Base-by-base conservation (phyloP, 306 rosid species). In the Malus asiatica region DNA sequence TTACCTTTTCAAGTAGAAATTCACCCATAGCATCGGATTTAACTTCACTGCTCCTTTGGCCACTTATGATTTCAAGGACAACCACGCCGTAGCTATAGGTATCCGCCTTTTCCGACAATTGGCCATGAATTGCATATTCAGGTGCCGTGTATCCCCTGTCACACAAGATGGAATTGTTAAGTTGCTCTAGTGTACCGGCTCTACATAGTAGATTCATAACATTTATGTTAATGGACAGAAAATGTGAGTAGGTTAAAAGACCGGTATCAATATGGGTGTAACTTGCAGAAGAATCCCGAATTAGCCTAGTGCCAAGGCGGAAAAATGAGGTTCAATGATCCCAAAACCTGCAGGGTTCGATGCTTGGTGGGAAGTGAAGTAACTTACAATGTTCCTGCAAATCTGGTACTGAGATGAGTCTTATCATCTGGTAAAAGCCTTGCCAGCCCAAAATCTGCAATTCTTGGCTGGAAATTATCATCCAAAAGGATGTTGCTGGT, bases 401-500 rank as follows among this genome's bases (percentile, higher is more conserved):
- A 87, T 84, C 59, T 84, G 74, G 96, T 89, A 63, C 84, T 91
- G 14, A 91, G 83, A 77, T 91, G 96, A 68, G 90, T 82, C 80
- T 71, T 82, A 65, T 91, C 89, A 72, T 59, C 85, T 0, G 93
- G 97, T 30, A 91, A 51, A 78, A 91, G 93, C 77, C 90, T 87
- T 78, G 90, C 97, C 77, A 89, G 77, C 6, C 97, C 97, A 71
- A 89, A 91, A 81, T 91, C 97, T 60, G 92, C 89, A 76, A 91
- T 89, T 77, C 61, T 86, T 11, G 97, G 85, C 20, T 77, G 86
- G 81, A 91, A 84, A 68, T 81, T 88, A 66, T 83, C 89, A 64
- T 89, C 97, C 29, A 91, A 77, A 48, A 91, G 90, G 32, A 91
- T 91, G 75, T 91, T 91, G 82, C 62, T 77, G 2, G 88, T 76